Evolutionary conservation across 495 filamentous ascomycete species (phyloP).

Genomic region (Margaritispora aquatica): DNA sequence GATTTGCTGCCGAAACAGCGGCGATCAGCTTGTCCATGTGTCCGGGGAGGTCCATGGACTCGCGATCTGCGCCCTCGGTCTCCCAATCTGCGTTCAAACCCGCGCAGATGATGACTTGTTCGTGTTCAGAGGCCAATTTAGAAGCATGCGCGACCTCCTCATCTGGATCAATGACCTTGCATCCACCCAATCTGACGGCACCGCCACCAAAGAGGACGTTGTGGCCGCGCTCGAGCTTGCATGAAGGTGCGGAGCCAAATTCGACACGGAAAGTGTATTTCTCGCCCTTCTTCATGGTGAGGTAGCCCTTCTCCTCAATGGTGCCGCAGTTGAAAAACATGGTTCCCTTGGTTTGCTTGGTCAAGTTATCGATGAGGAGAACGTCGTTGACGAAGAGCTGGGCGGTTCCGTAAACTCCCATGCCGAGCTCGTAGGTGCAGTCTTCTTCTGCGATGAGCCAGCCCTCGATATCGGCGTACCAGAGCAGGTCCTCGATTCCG

Average conservation of each 20-base stretch:
- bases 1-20: conserved; percentile 48
- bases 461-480: conserved; percentile 59
- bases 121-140: conserved; percentile 51
- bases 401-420: conserved; percentile 63
- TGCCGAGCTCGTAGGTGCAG: conserved; percentile 46
- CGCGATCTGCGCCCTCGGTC: conserved; percentile 47
- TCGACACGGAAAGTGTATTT: conserved; percentile 55
- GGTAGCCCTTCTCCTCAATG: conserved; percentile 51
- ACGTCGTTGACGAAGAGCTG: conserved; percentile 59
- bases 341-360: conserved; percentile 52
- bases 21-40: conserved; percentile 52
- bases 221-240: conserved; percentile 45
- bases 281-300: conserved; percentile 51
- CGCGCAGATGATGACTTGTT: conserved; percentile 63
- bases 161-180: conserved; percentile 48
- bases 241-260: conserved; percentile 59
- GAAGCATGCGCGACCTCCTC: conserved; percentile 58
- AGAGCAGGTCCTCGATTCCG: conserved; percentile 45
- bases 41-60: conserved; percentile 32
- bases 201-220: conserved; percentile 53
- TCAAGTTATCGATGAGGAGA: conserved; percentile 60
- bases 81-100: conserved; percentile 51
- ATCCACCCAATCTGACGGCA: conserved; percentile 58
- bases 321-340: conserved; percentile 58
- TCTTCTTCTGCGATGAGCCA: conserved; percentile 50